A percentile compares a stretch with the other conserved stretches of the same genome.
Evolutionary conservation across 2,329 filamentous ascomycete genomes (phyloP).

Genomic region (Akanthomyces dipterigenus): DNA sequence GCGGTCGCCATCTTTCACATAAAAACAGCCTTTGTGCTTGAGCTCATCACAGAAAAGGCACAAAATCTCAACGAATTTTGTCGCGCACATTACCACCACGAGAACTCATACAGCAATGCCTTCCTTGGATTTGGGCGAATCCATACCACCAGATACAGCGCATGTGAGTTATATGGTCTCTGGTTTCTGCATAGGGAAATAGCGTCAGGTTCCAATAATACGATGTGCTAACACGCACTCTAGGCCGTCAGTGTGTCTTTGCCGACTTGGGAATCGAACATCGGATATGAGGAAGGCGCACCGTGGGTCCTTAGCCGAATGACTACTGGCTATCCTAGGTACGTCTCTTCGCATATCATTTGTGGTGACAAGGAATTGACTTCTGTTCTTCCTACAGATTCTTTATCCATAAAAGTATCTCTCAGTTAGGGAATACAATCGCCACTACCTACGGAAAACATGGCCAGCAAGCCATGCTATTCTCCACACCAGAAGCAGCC

Average conservation of each 20-base stretch:
- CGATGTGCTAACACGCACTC: not conserved
- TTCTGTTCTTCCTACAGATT: slow-evolving; percentile 53
- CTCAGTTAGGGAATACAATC: slow-evolving; percentile 64
- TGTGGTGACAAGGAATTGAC: slow-evolving; percentile 6
- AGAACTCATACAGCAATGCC: slow-evolving; percentile 32
- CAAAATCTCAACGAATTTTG: not conserved
- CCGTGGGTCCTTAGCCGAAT: slow-evolving; percentile 78
- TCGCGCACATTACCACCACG: not conserved
- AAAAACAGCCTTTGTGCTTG: not conserved
- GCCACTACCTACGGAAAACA: slow-evolving; percentile 54
- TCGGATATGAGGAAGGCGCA: slow-evolving; percentile 91
- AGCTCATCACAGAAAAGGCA: not conserved
- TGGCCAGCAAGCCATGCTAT: slow-evolving; percentile 69
- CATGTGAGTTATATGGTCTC: slow-evolving; percentile 54
- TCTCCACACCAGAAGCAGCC: slow-evolving; percentile 67
- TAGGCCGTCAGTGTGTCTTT: slow-evolving; percentile 94
- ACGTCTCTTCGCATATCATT: slow-evolving; percentile 17
- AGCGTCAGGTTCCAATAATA: not conserved
- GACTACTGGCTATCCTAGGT: slow-evolving; percentile 87
- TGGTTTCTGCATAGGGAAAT: not conserved
- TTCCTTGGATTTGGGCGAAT: slow-evolving; percentile 54
- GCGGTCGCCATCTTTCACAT: not conserved
- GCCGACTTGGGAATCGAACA: slow-evolving; percentile 84
- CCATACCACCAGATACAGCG: slow-evolving; percentile 70
- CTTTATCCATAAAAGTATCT: slow-evolving; percentile 82